Base-by-base conservation (phyloP, 176 grass and related monocot species). In the Ananas comosus region DNA sequence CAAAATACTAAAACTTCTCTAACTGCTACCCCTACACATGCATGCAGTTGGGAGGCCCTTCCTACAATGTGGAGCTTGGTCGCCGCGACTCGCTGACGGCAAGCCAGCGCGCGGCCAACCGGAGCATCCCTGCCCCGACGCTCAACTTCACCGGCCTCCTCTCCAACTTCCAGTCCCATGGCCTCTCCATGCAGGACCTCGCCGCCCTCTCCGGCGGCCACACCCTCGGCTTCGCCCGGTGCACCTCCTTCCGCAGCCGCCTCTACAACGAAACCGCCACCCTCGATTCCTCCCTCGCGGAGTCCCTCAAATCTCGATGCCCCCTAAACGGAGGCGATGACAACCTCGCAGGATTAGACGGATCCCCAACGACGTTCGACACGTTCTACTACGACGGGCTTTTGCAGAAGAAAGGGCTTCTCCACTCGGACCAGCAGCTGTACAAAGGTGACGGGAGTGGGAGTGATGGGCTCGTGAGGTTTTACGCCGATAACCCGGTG, bases 21-120 rank as follows among this genome's bases (percentile, higher is more conserved):
- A 22, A 61, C 9, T 61, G 9, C 56, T 61, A 9, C 10, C 0
- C 0, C 16, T 9, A 59, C 10, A 61, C 22, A 77, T 11, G 81
- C 78, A 16, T 76, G 67, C 78, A 96, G 91, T 83, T 96, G 0
- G 87, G 91, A 42, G 91, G 91, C 18, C 24, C 17, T 58, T 80
- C 87, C 1, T 96, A 96, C 63, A 82, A 76, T 7, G 87, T 96
- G 33, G 42, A 68, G 50, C 51, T 84, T 5, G 81, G 81, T 0
- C 70, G 81, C 3, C 63, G 70, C 49, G 81, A 84, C 70, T 67
- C 81, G 47, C 29, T 28, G 58, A 79, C 53, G 1, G 75, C 81
- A 13, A 84, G 81, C 57, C 29, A 64, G 33, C 57, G 53, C 63
- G 70, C 70, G 9, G 81, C 81, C 16, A 84, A 84, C 61, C 74